Evolutionary conservation across 2,329 filamentous ascomycete genomes (phyloP), one percentile per base, ranked within the genome.

Genomic region (Madurella fahalii): DNA sequence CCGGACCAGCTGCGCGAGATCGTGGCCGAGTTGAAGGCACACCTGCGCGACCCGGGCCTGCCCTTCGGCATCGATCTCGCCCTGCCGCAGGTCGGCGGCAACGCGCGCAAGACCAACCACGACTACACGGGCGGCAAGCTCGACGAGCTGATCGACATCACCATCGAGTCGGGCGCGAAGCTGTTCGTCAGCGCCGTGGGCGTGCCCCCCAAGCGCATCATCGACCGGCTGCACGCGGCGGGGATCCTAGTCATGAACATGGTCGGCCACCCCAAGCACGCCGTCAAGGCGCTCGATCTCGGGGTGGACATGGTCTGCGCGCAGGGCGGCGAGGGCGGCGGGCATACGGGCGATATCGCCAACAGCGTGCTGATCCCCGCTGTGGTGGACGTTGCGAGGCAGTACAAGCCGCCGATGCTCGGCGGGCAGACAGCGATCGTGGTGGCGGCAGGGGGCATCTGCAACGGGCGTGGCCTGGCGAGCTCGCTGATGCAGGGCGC

Each of bases 241-340:
- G 89, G 88, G 0, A 88, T 97, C 40, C 68, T 95, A 56, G 79
- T 96, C 37, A 96, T 96, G 91, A 96, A 96, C 71, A 96, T 96
- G 92, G 91, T 96, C 17, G 93, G 93, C 0, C 89, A 92, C 64
- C 92, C 93, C 2, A 90, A 87, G 69, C 93, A 97, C 70, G 92
- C 92, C 1, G 82, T 86, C 69, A 96, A 96, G 74, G 92, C 92
- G 2, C 76, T 97, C 4, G 83, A 90, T 47, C 82, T 86, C 0
- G 93, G 93, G 42, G 90, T 95, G 9, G 93, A 97, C 72, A 86
- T 96, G 60, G 81, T 97, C 5, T 96, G 91, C 69, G 86, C 92
- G 2, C 93, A 97, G 74, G 93, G 93, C 45, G 90, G 90, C 49
- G 93, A 97, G 71, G 93, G 92, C 1, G 93, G 93, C 16, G 93